Base-by-base conservation (phyloP, 192 early-diverging fungal genomes). In the Backusella macrospora region DNA sequence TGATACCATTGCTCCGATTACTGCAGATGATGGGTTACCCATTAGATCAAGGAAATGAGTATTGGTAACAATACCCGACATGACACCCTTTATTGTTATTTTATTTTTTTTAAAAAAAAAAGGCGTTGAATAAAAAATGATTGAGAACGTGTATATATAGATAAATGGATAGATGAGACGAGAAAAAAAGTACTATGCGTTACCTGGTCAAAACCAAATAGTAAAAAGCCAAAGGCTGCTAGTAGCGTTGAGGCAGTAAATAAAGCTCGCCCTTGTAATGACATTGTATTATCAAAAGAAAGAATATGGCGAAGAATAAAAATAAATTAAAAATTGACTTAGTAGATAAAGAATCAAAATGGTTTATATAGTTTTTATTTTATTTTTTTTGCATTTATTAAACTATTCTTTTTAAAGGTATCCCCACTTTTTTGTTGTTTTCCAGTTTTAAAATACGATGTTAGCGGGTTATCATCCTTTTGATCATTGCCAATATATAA, bases 1-100 rank as follows among this genome's bases (percentile, higher is more conserved):
- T 10, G 85, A 82, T 9, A 66, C 73, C 23, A 90, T 71, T 3
- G 89, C 82, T 7, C 90, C 89, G 46, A 90, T 70, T 47, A 88
- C 46, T 8, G 70, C 75, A 16, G 69, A 48, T n/a, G 40, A 40
- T n/a, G 62, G 62, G 5, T 0, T 6, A 38, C 62, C 62, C 70
- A 76, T 72, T 42, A 76, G 40, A 37, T 76, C 47, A 34, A 66
- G 18, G 18, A 71, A 71, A 15, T 66, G n/a, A 40, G 71, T 12
- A 65, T 72, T 76, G 26, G 69, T 49, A 37, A 76, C 43, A 46
- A 75, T 70, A 62, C 67, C 74, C n/a, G 74, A 75, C 67, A 75
- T 70, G 16, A 63, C 74, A 62, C 74, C 74, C 73, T 74, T 43
- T 39, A 34, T 34, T 34, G 29, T 59, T 43, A 42, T 14, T n/a